Conservation (phyloP, 768 basidiomycete genomes). For the Amanita phalloides region DNA sequence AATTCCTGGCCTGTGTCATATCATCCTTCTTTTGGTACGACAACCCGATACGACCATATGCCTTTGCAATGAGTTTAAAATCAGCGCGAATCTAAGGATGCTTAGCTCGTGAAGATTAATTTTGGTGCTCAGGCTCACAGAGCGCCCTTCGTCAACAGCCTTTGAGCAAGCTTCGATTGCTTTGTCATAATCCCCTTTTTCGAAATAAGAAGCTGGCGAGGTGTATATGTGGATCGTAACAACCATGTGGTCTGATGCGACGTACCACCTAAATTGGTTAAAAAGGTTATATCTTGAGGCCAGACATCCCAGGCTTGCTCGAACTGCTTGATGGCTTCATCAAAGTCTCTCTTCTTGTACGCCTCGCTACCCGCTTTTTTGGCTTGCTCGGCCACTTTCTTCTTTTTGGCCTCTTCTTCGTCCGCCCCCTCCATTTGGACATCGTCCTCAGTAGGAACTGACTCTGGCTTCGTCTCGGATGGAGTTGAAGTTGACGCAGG, state of each 20-base stretch:
- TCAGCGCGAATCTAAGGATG: conserved; percentile 66
- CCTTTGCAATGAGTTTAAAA: conserved; percentile 93
- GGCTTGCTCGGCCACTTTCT: conserved; percentile 67
- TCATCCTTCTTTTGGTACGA: conserved; percentile 80
- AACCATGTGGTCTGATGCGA: conserved; percentile 2
- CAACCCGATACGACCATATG: conserved; percentile 80
- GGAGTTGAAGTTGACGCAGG: conserved; percentile 37
- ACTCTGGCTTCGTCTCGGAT: conserved; percentile 23
- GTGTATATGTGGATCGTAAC: neutral
- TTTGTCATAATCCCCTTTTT: conserved; percentile 86
- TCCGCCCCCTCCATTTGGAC: conserved; percentile 62
- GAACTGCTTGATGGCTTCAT: conserved; percentile 65
- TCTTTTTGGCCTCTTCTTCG: conserved; percentile 59
- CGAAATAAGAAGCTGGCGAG: conserved; percentile 75
- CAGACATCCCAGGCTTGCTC: conserved; percentile 85
- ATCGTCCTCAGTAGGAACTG: conserved; percentile 37
- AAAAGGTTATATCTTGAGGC: conserved; percentile 89
- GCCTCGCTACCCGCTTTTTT: conserved; percentile 72
- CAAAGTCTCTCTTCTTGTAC: conserved; percentile 83
- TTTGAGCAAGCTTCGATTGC: conserved; percentile 88
- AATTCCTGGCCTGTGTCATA: conserved; percentile 70
- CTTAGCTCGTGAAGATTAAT: neutral
- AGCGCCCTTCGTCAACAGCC: conserved; percentile 92
- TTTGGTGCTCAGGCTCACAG: conserved; percentile 27
- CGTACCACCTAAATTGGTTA: conserved; percentile 82